Base-by-base conservation (phyloP, 441 rosid species). In the Adansonia madagascariensis region DNA sequence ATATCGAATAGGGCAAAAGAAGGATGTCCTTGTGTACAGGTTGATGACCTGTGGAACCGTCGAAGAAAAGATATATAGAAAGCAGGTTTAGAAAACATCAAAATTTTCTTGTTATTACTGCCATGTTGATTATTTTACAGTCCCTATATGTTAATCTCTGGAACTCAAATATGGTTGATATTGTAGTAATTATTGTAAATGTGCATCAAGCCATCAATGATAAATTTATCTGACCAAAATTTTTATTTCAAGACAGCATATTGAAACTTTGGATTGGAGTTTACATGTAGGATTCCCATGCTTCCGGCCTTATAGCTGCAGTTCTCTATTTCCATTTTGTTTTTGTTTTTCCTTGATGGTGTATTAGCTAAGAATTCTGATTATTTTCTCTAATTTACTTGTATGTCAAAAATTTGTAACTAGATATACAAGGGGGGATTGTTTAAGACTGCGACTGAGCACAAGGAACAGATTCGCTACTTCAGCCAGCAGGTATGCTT, bases 31-130 rank as follows among this genome's bases (percentile, higher is more conserved):
- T 9, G 99, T 96, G 52, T 96, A 96, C 80, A 87, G 99, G 80
- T 78, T 96, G 83, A 96, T 96, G 99, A 91, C 94, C 12, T 90
- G 97, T 79, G 99, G 97, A 83, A 96, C 99, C 43, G 97, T 96
- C 17, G 99, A 96, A 90, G 99, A 96, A 82, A 96, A 96, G 86
- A 96, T 96, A 62, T 96, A 96, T 71, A 87, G 97, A 78, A 96
- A 94, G 80, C 99, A 96, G 98, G 99, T 95, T 11, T 39, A 79
- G 60, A 14, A 73, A 78, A 43, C 5, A 46, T 75, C 43, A 35
- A 20, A 14, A 47, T 56, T 74, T 41, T 17, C 63, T 75, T 43
- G 35, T 52, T 20, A 61, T 35, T 50, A 1, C 17, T 47, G 63
- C 22, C 43, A 14, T 22, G 24, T 67, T 49, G 6, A 55, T 71